Base-by-base conservation (phyloP, 371 early-diverging fungal species). In the Mortierella sp. region DNA sequence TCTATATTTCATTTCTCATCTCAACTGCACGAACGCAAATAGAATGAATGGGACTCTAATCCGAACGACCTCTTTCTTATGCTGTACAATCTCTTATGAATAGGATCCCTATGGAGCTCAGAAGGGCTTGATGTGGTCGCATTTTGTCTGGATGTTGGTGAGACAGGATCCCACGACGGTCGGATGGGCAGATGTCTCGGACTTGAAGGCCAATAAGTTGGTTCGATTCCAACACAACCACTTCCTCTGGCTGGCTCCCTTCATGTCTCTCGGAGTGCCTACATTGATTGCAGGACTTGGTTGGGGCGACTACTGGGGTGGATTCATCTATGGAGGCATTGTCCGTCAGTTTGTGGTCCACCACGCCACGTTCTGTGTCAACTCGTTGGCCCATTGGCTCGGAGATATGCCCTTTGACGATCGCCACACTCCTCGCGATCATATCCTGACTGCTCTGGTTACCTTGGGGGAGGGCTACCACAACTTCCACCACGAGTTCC, bases 401-500 rank as follows among this genome's bases (percentile, higher is more conserved):
- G 97, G 97, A 74, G 94, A 94, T n/a, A 89, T 90, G 55, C 90
- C 96, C 16, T 97, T 93, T 81, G 96, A 96, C 87, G 96, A 97
- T 80, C 91, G 92, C 72, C 95, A 93, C 78, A 93, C 96, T 19
- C 96, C 97, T 42, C 92, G 95, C 72, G 96, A 97, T 85, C 93
- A 94, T 79, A 93, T 95, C 89, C 87, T 97, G 55, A 96, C 96
- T 8, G 97, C 97, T 26, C 73, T 96, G 48, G 92, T 95, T 68
- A 96, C 96, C 7, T 82, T 96, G 86, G 96, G 96, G 70, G 96
- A 97, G 89, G 96, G 96, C 13, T 96, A 96, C 88, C 97, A 96
- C 92, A 96, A 96, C 89, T 96, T 96, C 92, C 97, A 97, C 80
- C 98, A 98, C 90, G 96, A 97, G 89, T 98, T 98, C 92, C 99